Base-by-base conservation (phyloP, 108 stramenopile genomes). In the Epipyxis sp. region DNA sequence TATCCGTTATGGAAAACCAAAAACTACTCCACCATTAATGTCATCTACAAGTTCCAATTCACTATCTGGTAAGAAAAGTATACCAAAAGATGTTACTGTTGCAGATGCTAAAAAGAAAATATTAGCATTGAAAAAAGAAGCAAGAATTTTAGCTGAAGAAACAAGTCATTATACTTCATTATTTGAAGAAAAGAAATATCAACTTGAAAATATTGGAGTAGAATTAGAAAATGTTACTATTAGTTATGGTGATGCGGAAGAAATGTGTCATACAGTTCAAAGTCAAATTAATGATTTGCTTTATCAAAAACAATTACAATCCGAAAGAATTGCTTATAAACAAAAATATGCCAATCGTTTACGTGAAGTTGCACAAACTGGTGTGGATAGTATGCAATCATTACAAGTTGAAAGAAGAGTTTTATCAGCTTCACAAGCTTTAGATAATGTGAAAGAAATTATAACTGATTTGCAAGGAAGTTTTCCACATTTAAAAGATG, bases 231-330 rank as follows among this genome's bases (percentile, higher is more conserved):
- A 57, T 29, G 6, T 27, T 13, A 74, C 71, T 10, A 37, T 6
- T 27, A 37, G 43, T 13, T 57, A 74, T 42, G 50, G 71, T 32
- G 50, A 74, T 10, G 42, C 50, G 34, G 71, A 74, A 32, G 71
- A 74, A 32, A 27, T 13, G 3, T 54, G 50, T 42, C 71, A 57
- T 74, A 37, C 40, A 37, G 42, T 86, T 16, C 85, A 83, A 29
- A 68, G 44, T 27, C 44, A 25, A 13, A 81, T 87, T 40, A 86
- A 87, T 79, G 44, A 62, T 30, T 1, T 69, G 6, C 58, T 87
- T 35, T 87, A 87, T 69, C 82, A 87, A 45, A 86, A 85, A 82
- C 87, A 86, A 43, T 83, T 83, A 20, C 81, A 79, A 30, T 42
- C 40, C 41, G 71, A 74, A 32, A 13, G 71, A 27, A 74, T 74